A percentile compares a stretch with the other conserved stretches of the same genome.
These are phyloP conservation scores for Chimonanthus salicifolius DNA, from an alignment of 164 flowering plant species.

Conservation along the genomic window DNA sequence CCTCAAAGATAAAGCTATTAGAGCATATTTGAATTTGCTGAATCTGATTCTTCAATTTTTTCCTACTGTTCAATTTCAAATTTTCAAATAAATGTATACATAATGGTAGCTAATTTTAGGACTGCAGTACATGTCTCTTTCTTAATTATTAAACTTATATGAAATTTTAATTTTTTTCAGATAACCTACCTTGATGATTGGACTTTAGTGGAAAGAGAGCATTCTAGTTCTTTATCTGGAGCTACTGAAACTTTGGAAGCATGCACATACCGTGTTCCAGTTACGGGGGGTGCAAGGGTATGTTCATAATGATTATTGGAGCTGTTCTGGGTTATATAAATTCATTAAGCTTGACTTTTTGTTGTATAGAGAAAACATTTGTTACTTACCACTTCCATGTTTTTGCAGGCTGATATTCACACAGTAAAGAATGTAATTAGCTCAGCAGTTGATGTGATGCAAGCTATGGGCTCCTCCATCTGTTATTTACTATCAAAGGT, in stretches of 20 bases:
- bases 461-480: constrained; percentile 69
- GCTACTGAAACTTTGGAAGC: constrained; percentile 71
- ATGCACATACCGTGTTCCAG: constrained; percentile 81
- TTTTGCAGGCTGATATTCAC: constrained; percentile 61
- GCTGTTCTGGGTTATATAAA: not conserved
- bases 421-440: constrained; percentile 56
- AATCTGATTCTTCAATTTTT: not conserved
- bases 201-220: constrained; percentile 73
- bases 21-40: not conserved
- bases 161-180: constrained; percentile 32
- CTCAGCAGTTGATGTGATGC: constrained; percentile 86
- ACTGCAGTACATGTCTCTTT: not conserved
- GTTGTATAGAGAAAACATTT: not conserved
- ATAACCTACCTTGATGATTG: constrained; percentile 69
- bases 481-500: constrained; percentile 63
- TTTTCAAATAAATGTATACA: too few species aligned
- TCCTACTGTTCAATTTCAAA: too few species aligned
- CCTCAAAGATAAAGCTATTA: not conserved
- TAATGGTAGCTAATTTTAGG: too few species aligned
- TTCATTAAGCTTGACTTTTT: constrained; percentile 2
- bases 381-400: constrained; percentile 1
- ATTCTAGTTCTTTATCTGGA: constrained; percentile 53
- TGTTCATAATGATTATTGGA: constrained; percentile 5
- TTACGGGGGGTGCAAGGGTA: constrained; percentile 85
- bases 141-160: constrained; percentile 12